Conservation (phyloP, 2,329 filamentous ascomycete genomes). For the Gliomastix tumulicola region DNA sequence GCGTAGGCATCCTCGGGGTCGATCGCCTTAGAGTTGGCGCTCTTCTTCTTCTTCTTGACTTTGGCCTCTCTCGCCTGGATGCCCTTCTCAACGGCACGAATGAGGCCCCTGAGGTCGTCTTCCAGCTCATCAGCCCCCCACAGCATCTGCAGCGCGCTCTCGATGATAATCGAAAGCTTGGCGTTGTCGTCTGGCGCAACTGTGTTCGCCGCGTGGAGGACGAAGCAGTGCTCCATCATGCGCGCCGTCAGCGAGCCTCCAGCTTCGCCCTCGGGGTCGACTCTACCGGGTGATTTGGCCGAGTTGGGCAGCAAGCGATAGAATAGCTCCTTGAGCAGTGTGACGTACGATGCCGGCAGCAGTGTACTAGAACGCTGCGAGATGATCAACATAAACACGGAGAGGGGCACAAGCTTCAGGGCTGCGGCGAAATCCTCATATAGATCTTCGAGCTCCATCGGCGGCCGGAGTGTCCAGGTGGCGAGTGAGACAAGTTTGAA, state of each 20-base stretch:
- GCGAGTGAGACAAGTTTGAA: slow-evolving; percentile 48
- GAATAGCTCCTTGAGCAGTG: slow-evolving; percentile 36
- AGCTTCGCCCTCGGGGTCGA: slow-evolving; percentile 25
- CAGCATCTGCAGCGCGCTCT: slow-evolving; percentile 53
- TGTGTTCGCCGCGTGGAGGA: slow-evolving; percentile 58
- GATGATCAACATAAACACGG: slow-evolving; percentile 49
- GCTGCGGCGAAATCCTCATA: slow-evolving; percentile 52
- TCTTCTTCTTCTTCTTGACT: slow-evolving; percentile 30
- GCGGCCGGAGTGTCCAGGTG: slow-evolving; percentile 35
- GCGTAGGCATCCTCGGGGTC: slow-evolving; percentile 32
- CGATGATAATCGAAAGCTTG: slow-evolving; percentile 63
- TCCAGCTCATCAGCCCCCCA: slow-evolving; percentile 25
- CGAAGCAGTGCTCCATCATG: slow-evolving; percentile 52
- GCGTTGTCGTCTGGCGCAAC: slow-evolving; percentile 60
- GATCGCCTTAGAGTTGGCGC: slow-evolving; percentile 8
- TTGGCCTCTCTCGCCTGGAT: slow-evolving; percentile 42
- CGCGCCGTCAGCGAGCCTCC: slow-evolving; percentile 29
- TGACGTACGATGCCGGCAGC: slow-evolving; percentile 28
- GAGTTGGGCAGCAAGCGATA: slow-evolving; percentile 34
- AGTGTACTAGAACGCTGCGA: slow-evolving; percentile 26
- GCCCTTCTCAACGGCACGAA: slow-evolving; percentile 33
- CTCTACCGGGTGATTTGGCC: slow-evolving; percentile 30
- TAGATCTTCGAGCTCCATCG: slow-evolving; percentile 40
- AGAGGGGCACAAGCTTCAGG: slow-evolving; percentile 50
- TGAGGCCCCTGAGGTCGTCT: too few relatives aligned